Evolutionary conservation across 768 basidiomycete species (phyloP).

Genomic region (Rossbeevera mucosa): DNA sequence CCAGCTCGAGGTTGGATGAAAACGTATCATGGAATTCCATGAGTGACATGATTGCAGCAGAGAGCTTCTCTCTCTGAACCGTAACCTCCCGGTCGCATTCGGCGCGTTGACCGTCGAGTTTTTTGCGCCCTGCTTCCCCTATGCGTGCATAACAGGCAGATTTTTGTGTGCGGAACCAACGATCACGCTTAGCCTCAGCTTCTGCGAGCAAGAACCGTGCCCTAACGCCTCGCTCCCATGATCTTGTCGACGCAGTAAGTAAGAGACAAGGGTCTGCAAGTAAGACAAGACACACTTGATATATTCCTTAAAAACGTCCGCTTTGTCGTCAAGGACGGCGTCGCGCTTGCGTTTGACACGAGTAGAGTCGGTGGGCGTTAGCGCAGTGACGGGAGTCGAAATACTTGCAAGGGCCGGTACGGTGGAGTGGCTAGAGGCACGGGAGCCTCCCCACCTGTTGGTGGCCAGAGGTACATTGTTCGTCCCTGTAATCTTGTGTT

Average conservation of each 20-base stretch:
- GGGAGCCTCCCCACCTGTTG: slow-evolving; percentile 14
- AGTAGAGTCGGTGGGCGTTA: slow-evolving; percentile 16
- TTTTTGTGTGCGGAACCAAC: slow-evolving; percentile 31
- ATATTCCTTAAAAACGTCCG: slow-evolving; percentile 27
- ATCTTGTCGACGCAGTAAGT: slow-evolving; percentile 11
- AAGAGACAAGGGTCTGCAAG: neutral
- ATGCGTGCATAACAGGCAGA: slow-evolving; percentile 27
- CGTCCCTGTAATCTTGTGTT: slow-evolving; percentile 19
- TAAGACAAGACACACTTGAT: slow-evolving; percentile 20
- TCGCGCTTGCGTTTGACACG: slow-evolving; percentile 27
- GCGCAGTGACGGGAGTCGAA: slow-evolving; percentile 9
- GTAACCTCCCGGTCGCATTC: slow-evolving; percentile 25
- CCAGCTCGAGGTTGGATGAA: slow-evolving; percentile 23
- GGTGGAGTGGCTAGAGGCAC: slow-evolving; percentile 1
- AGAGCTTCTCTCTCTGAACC: slow-evolving; percentile 24
- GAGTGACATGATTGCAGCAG: slow-evolving; percentile 22
- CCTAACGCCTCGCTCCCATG: slow-evolving; percentile 30
- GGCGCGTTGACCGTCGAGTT: slow-evolving; percentile 25
- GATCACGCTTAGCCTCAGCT: slow-evolving; percentile 27
- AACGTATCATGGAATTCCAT: slow-evolving; percentile 19
- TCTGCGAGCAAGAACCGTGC: slow-evolving; percentile 23
- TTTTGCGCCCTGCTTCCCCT: slow-evolving; percentile 29
- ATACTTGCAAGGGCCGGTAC: slow-evolving; percentile 6
- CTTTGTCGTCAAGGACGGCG: slow-evolving; percentile 17
- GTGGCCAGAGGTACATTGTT: slow-evolving; percentile 19